Base-by-base conservation (phyloP, 305 asterid genomes). In the Ilex paraguariensis region DNA sequence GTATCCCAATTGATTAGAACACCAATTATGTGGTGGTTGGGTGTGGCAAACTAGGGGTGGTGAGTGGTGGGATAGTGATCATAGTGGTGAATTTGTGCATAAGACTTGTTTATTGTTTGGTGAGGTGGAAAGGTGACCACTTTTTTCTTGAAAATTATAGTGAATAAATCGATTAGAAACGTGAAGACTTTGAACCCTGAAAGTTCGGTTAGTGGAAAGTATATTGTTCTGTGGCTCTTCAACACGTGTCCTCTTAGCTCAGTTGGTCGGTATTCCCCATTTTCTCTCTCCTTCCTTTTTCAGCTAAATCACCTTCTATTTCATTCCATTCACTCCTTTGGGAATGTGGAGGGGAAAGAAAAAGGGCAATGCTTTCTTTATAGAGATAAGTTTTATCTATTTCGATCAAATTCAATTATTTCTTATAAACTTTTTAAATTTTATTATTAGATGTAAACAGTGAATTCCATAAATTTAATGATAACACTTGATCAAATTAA, bases 171-270 rank as follows among this genome's bases (percentile, higher is more conserved):
- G 30, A 64, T 31, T 16, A 44, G 57, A 33, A 52, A 36, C 57
- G 16, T 57, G 15, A 51, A 31, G 44, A 48, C 45, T 58, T 63
- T 70, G 69, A 17, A 70, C 58, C 51, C 28, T 58, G 33, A 12
- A 54, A 2, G 42, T 36, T 36, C 42, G 9, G 42, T 36, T 36
- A 36, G 42, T 36, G 42, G 42, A 36, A 36, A 36, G 2, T 21
- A 36, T 36, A 36, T 4, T 36, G 42, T 36, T 36, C 42, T 5
- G 42, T 36, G 51, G 31, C 31, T 10, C 7, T 54, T 10, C 7
- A 46, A 61, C 74, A 70, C 70, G 62, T 59, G 66, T 54, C 54
- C 49, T 13, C 62, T 52, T 10, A 8, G 10, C 44, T 58, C 16
- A 53, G 15, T 56, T 53, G n/a, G 57, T 64, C 51, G 49, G 32